phyloP scores from a whole-genome alignment of 495 filamentous ascomycete genomes.

The Pseudevernia furfuracea region DNA sequence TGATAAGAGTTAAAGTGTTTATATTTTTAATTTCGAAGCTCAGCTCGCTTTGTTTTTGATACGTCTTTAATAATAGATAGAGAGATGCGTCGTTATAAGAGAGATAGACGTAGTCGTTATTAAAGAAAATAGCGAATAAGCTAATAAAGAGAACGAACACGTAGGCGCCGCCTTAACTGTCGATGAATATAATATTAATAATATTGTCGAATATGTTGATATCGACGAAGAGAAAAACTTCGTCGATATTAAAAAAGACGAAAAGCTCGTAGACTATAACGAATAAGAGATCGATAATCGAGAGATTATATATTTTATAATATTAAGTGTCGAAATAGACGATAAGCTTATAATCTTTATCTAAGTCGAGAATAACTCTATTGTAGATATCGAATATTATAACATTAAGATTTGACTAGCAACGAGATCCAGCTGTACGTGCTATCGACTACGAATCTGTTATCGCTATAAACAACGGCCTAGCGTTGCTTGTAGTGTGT shows the following conservation, averaged over 20 bases:
- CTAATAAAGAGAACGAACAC: background rate
- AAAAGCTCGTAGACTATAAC: constrained; percentile 16
- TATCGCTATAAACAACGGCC: too few species aligned
- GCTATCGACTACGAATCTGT: too few species aligned
- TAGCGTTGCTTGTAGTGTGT: too few species aligned
- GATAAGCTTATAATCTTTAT: constrained; percentile 18
- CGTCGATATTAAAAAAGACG: background rate
- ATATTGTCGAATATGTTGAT: background rate
- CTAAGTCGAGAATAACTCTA: constrained; percentile 14
- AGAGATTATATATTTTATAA: constrained; percentile 9
- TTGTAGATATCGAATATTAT: constrained; percentile 14
- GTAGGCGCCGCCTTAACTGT: constrained; percentile 13
- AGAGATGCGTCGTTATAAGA: constrained; percentile 6
- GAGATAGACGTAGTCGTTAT: constrained; percentile 15
- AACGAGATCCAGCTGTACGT: too few species aligned
- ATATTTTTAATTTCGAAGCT: constrained; percentile 19
- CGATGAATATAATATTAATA: constrained; percentile 3
- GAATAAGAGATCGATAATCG: constrained; percentile 8
- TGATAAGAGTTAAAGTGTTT: constrained; percentile 4
- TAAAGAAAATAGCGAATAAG: constrained; percentile 8
- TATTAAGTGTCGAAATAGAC: background rate
- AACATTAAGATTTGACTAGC: constrained; percentile 9
- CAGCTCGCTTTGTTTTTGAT: constrained; percentile 14
- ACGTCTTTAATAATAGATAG: constrained; percentile 11
- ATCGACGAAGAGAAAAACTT: background rate